Percentiles rank a stretch among this genome's conserved stretches.
Conservation (phyloP, 208 protist species). For the Leishmania amazonensis region DNA sequence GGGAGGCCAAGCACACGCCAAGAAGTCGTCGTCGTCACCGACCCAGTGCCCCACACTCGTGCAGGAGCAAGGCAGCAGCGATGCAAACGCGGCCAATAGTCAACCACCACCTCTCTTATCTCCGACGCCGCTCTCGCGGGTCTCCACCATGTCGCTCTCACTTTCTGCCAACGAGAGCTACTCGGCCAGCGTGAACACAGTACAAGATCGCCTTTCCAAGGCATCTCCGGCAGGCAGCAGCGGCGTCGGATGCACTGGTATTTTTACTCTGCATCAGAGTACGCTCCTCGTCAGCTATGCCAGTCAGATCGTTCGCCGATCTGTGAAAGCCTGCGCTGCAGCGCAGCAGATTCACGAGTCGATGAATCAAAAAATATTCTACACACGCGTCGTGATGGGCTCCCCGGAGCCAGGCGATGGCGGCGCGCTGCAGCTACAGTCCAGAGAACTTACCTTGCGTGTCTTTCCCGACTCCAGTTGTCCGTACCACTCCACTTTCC, state of each 20-base stretch:
- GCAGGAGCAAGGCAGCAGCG: not conserved
- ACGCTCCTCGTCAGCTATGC: conserved; percentile 28
- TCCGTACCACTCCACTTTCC: conserved; percentile 34
- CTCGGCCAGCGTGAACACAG: not conserved
- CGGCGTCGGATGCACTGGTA: not conserved
- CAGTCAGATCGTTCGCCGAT: conserved; percentile 20
- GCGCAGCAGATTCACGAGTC: conserved; percentile 24
- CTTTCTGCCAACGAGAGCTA: not conserved
- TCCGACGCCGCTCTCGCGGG: not conserved
- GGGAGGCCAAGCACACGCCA: not conserved
- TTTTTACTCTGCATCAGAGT: conserved; percentile 30
- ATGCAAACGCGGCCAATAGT: not conserved
- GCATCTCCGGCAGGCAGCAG: not conserved
- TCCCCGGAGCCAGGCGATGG: not conserved
- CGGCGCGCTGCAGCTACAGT: conserved; percentile 2
- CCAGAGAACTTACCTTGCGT: conserved; percentile 31
- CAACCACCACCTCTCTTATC: not conserved
- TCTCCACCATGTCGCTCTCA: not conserved
- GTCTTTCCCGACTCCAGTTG: conserved; percentile 18
- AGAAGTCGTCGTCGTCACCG: not conserved
- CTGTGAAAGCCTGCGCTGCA: conserved; percentile 8
- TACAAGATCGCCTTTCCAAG: not conserved
- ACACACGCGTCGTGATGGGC: conserved; percentile 17
- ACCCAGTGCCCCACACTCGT: not conserved
- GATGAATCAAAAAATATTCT: conserved; percentile 17